Evolutionary conservation across 805 yeast species (phyloP), one percentile per base, ranked within the genome.

Genomic region (Lachancea nothofagi): DNA sequence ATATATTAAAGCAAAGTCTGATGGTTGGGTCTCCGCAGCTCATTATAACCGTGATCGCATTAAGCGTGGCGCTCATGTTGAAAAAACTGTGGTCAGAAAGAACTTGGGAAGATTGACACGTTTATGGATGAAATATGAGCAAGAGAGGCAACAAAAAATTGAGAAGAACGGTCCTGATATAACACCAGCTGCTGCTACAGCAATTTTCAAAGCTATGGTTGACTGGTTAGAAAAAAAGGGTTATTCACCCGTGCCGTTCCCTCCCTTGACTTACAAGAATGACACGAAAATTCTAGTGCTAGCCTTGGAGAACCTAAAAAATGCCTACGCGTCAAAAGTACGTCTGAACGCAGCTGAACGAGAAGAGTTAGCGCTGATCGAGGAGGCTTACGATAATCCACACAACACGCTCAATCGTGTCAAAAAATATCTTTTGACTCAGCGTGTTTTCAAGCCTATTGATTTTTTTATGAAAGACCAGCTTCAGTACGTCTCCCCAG

Each of bases 331-430:
- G 37, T 75, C 85, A 17, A 77, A 80, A 49, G 82, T 87, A 1
- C 68, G 96, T 42, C 65, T 93, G 47, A 90, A 87, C 51, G 80
- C 95, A 5, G 69, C 81, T 7, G 96, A 93, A 60, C 72, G 97
- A 47, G 97, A 90, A 61, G 98, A 93, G 53, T 65, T 93, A 44
- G 93, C 96, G 0, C 67, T 90, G 45, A 87, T 93, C 33, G 98
- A 93, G 55, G 95, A 88, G 54, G 97, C 97, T 0, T 93, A 87
- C 57, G 99, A 93, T 54, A 86, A 87, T 50, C 99, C 99, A 0
- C 95, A 88, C 58, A 97, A 94, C 55, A 82, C 89, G 45, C 67
- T 93, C 42, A 83, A 82, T 12, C 75, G 96, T 46, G 75, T 93
- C 41, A 93, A 93, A 62, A 81, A 82, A 51, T 79, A 80, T 30